Evolutionary conservation across 2,329 filamentous ascomycete genomes (phyloP).

Genomic region (Xylaria polymorpha): DNA sequence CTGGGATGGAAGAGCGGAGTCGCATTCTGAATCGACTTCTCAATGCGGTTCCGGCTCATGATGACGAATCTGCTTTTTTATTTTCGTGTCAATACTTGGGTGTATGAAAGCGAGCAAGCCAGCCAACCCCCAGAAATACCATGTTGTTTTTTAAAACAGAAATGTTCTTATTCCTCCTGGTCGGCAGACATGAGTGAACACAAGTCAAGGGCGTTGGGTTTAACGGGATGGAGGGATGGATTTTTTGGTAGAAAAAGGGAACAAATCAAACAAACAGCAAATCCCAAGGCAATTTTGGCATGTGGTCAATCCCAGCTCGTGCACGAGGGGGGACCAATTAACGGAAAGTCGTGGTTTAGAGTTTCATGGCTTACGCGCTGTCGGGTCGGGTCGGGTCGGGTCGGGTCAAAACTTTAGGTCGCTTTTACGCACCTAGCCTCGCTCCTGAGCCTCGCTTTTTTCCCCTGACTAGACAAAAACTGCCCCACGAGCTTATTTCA

Average conservation of each 20-base stretch:
- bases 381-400: not conserved
- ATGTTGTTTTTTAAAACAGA: constrained; percentile 4
- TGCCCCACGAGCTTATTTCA: constrained; percentile 1
- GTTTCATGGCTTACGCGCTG: constrained; percentile 1
- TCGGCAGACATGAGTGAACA: constrained; percentile 13
- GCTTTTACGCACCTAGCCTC: not conserved
- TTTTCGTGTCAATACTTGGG: constrained; percentile 21
- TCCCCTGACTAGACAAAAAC: not conserved
- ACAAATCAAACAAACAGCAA: not conserved
- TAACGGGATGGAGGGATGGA: constrained; percentile 5
- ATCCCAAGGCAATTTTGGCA: constrained; percentile 3
- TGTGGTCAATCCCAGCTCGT: not conserved
- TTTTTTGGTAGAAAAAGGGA: constrained; percentile 19
- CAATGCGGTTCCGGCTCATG: constrained; percentile 15
- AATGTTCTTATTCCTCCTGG: constrained; percentile 13
- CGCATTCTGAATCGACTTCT: not conserved
- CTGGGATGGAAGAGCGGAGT: not conserved
- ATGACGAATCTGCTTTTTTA: constrained; percentile 30
- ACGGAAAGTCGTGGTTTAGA: constrained; percentile 11
- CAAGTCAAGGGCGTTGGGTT: constrained; percentile 27
- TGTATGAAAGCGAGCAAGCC: constrained; percentile 12
- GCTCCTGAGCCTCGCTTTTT: not conserved
- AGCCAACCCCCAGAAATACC: constrained; percentile 1
- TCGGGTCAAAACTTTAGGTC: not conserved
- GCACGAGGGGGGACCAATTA: not conserved